Evolutionary conservation across 805 yeast species (phyloP), one percentile per base, ranked within the genome.

Genomic region (Candida multigemmis): DNA sequence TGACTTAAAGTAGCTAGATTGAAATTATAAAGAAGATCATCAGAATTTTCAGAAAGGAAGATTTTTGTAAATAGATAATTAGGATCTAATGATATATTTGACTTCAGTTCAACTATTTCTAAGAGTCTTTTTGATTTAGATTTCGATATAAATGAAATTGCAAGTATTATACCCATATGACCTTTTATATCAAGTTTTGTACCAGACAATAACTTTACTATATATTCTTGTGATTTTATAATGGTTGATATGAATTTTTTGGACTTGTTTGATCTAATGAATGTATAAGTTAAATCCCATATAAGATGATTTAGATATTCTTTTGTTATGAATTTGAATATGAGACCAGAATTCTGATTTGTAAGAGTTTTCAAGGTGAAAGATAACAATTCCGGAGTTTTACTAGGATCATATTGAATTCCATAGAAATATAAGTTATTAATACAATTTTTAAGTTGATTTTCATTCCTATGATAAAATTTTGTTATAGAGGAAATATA

Each of bases 121-220:
- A 56, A 38, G 7, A 61, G 38, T 19, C 34, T 36, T 14, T 30
- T 26, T 1, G 63, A 56, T 19, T 54, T 53, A 12, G 31, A 41
- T 6, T 22, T 27, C 5, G 56, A 48, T 10, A 44, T 38, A 10
- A 29, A 26, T 5, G 43, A 34, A 4, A 60, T 38, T 1, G 60
- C 49, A 12, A 59, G 26, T 2, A 49, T 53, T 2, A 61, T 43
- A 2, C 65, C 68, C 53, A 61, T 47, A 30, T 51, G 46, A 2
- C 59, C 63, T 21, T 42, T 35, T 10, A 58, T 44, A 14, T 34
- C 36, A 6, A 61, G 36, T 2, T 35, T 31, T 8, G 12, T 16
- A 24, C 24, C 7, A 37, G 16, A 9, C 50, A 27, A 13, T 30
- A 27, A 7, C 17, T 37, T 38, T 6, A 52, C 51, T 23, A 56